Conservation (phyloP, 305 asterid species). For the Plantago coronopus region DNA sequence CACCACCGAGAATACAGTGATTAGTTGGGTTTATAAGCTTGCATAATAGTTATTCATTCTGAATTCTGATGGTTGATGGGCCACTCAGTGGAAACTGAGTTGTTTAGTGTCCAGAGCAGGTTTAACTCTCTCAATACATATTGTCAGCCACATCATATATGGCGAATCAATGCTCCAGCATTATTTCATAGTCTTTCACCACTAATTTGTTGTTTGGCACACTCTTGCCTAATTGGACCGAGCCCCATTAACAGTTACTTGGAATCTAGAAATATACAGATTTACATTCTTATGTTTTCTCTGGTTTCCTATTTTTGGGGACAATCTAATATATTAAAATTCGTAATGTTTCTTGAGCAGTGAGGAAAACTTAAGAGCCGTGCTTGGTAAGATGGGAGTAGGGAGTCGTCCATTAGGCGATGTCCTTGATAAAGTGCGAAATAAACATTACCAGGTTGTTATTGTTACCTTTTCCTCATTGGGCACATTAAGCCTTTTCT, state of each 20-base stretch:
- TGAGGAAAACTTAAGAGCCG: constrained; percentile 86
- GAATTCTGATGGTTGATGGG: too few relatives aligned
- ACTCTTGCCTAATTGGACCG: background rate
- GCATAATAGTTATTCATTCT: too few relatives aligned
- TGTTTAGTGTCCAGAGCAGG: too few relatives aligned
- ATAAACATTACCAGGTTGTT: constrained; percentile 81
- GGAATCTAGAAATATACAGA: background rate
- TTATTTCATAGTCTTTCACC: background rate
- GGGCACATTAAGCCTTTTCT: constrained; percentile 18
- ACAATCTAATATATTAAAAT: constrained; percentile 2
- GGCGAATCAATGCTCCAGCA: too few relatives aligned
- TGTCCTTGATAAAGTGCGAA: constrained; percentile 72
- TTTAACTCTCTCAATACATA: too few relatives aligned
- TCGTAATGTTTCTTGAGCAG: constrained; percentile 47
- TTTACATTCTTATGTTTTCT: constrained; percentile 1
- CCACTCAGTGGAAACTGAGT: too few relatives aligned
- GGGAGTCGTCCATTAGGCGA: constrained; percentile 63
- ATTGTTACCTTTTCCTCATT: constrained; percentile 4
- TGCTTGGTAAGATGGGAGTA: constrained; percentile 79
- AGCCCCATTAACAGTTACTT: background rate
- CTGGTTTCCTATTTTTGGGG: constrained; percentile 13
- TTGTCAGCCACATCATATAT: too few relatives aligned
- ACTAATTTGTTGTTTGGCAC: background rate
- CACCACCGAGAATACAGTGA: too few relatives aligned
- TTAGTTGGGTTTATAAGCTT: too few relatives aligned